phyloP scores from a whole-genome alignment of 345 rosid genomes.

The Turritis glabra region DNA sequence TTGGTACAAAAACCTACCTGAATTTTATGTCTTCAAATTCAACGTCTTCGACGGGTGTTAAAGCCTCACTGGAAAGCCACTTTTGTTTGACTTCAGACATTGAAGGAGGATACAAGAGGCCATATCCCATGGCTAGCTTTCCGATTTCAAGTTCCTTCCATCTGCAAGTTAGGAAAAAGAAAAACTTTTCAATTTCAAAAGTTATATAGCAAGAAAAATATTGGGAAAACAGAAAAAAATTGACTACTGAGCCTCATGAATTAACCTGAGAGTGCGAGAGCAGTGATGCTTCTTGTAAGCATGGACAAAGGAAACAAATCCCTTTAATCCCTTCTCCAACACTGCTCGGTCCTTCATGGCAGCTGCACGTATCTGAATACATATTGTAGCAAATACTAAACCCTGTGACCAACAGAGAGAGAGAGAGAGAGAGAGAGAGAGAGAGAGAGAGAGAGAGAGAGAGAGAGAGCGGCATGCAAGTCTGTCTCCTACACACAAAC shows the following conservation, averaged over 20 bases:
- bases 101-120: conserved; percentile 72
- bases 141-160: conserved; percentile 83
- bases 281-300: conserved; percentile 91
- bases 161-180: conserved; percentile 38
- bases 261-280: conserved; percentile 70
- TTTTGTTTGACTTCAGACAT: conserved; percentile 79
- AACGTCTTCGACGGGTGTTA: conserved; percentile 58
- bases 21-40: conserved; percentile 67
- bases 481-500: too few relatives aligned
- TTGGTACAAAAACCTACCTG: conserved; percentile 34
- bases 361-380: conserved; percentile 57
- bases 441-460: background rate
- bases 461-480: background rate
- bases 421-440: conserved; percentile 6
- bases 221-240: too few relatives aligned
- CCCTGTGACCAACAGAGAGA: too few relatives aligned
- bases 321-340: conserved; percentile 84
- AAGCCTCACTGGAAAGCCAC: conserved; percentile 54
- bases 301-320: conserved; percentile 83
- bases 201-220: background rate
- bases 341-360: conserved; percentile 75
- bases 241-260: background rate
- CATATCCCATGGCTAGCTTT: conserved; percentile 89
- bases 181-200: background rate
- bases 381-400: background rate